These are phyloP conservation scores for Penicillium alfredii DNA, from an alignment of 495 filamentous ascomycete genomes.

Conservation along the genomic window DNA sequence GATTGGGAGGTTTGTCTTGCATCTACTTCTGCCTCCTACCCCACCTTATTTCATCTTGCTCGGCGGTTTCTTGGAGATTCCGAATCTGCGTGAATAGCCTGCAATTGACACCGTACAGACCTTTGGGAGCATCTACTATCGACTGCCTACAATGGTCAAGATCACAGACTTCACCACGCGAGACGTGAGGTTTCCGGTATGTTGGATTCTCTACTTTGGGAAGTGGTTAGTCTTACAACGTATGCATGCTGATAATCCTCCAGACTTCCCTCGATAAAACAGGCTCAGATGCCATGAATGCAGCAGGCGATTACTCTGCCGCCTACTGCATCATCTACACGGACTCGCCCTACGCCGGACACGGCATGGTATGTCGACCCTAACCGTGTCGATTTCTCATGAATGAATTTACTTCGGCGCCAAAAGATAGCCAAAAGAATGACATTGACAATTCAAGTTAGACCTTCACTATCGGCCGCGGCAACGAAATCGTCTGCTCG, in stretches of 20 bases:
- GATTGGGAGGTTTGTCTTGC: too few relatives aligned
- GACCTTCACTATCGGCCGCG: slow-evolving; percentile 96
- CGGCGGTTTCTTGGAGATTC: too few relatives aligned
- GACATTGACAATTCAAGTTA: slow-evolving; percentile 19
- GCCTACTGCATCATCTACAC: slow-evolving; percentile 91
- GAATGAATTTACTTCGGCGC: too few relatives aligned
- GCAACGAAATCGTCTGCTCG: slow-evolving; percentile 87
- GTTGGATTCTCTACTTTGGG: slow-evolving; percentile 11
- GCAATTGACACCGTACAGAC: slow-evolving; percentile 14
- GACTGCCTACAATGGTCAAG: slow-evolving; percentile 66
- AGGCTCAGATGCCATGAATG: slow-evolving; percentile 96
- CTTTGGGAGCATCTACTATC: too few relatives aligned
- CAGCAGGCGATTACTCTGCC: slow-evolving; percentile 85
- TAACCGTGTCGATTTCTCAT: too few relatives aligned
- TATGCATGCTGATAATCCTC: background rate
- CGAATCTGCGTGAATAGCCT: too few relatives aligned
- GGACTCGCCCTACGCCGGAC: slow-evolving; percentile 64
- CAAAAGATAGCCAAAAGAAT: too few relatives aligned
- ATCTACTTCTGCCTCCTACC: background rate
- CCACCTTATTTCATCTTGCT: too few relatives aligned
- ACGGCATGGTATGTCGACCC: slow-evolving; percentile 68
- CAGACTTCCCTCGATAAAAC: slow-evolving; percentile 90
- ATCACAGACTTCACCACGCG: slow-evolving; percentile 75
- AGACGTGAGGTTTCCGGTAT: slow-evolving; percentile 84
- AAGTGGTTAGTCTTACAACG: background rate